These are phyloP conservation scores for Ganoderma lucidum DNA, from an alignment of 1,284 basidiomycete genomes.

Conservation along the genomic window DNA sequence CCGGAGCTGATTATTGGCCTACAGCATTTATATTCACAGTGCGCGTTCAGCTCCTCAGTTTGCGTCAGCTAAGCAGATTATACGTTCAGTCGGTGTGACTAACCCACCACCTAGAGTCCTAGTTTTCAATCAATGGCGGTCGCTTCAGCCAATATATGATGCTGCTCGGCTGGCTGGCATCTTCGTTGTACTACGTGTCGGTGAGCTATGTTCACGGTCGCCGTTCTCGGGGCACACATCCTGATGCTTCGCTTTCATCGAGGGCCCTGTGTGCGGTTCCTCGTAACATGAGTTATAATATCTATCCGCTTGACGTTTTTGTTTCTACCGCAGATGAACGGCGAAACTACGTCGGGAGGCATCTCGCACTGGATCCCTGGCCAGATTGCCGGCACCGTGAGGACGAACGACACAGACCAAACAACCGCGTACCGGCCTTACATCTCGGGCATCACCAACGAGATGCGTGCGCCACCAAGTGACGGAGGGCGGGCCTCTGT, in stretches of 20 bases:
- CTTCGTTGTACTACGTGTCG: conserved; percentile 56
- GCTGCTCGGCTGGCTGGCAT: conserved; percentile 53
- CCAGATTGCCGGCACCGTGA: conserved; percentile 69
- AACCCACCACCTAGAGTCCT: conserved; percentile 80
- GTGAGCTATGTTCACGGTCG: conserved; percentile 28
- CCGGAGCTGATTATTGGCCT: neutral
- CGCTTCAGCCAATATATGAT: conserved; percentile 66
- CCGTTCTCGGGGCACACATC: neutral
- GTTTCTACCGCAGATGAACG: conserved; percentile 66
- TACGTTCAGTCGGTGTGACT: conserved; percentile 57
- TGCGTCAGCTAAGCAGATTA: neutral
- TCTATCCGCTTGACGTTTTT: neutral
- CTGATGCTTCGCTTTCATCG: neutral
- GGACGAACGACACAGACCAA: conserved; percentile 78
- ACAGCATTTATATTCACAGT: conserved; percentile 75
- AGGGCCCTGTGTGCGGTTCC: conserved; percentile 24
- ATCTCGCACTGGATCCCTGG: conserved; percentile 82
- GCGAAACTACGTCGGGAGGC: conserved; percentile 83
- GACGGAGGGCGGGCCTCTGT: conserved; percentile 75
- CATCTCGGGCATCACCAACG: conserved; percentile 66
- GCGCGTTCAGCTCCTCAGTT: neutral
- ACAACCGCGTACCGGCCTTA: conserved; percentile 76
- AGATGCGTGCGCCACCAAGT: conserved; percentile 73
- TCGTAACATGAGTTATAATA: neutral
- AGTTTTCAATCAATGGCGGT: conserved; percentile 75